Percentiles rank a stretch among this genome's conserved stretches.
These are phyloP conservation scores for Clohesyomyces aquaticus DNA, from an alignment of 495 filamentous ascomycete species.

Conservation along the genomic window DNA sequence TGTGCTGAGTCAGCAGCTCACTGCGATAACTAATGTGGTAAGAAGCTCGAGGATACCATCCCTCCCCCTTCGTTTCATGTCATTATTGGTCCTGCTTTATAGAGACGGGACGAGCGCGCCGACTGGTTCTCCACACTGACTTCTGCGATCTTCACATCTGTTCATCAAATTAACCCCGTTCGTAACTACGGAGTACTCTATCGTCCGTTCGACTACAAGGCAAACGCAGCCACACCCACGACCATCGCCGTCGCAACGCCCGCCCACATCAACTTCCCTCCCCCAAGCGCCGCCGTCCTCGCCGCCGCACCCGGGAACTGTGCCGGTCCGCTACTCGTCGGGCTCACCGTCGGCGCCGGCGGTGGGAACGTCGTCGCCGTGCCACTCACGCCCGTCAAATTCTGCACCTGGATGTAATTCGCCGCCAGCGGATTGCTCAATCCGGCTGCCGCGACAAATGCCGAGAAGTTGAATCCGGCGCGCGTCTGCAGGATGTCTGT, in stretches of 20 bases:
- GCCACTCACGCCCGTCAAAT: slow-evolving; percentile 40
- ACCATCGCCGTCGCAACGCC: slow-evolving; percentile 15
- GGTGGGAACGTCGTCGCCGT: slow-evolving; percentile 43
- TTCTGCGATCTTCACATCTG: no score
- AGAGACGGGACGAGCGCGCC: no score
- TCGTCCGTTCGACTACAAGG: no score
- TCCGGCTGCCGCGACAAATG: slow-evolving; percentile 45
- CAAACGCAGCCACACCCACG: slow-evolving; percentile 15
- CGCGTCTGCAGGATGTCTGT: slow-evolving; percentile 44
- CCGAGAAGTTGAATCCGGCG: slow-evolving; percentile 45
- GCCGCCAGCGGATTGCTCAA: slow-evolving; percentile 42
- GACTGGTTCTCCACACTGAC: no score
- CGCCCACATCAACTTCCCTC: slow-evolving; percentile 5
- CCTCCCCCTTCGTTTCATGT: no score
- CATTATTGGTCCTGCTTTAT: no score
- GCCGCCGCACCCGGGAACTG: slow-evolving; percentile 15
- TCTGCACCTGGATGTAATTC: slow-evolving; percentile 49
- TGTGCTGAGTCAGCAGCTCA: no score
- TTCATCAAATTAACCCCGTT: no score
- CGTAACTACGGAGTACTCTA: no score
- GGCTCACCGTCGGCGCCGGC: slow-evolving; percentile 16
- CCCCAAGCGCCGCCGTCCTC: slow-evolving; percentile 9
- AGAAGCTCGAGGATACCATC: no score
- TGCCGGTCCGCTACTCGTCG: slow-evolving; percentile 1
- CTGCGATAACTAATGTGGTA: no score